Base-by-base conservation (phyloP, 225 moss, liverwort and hornwort genomes). In the Asterella californica region DNA sequence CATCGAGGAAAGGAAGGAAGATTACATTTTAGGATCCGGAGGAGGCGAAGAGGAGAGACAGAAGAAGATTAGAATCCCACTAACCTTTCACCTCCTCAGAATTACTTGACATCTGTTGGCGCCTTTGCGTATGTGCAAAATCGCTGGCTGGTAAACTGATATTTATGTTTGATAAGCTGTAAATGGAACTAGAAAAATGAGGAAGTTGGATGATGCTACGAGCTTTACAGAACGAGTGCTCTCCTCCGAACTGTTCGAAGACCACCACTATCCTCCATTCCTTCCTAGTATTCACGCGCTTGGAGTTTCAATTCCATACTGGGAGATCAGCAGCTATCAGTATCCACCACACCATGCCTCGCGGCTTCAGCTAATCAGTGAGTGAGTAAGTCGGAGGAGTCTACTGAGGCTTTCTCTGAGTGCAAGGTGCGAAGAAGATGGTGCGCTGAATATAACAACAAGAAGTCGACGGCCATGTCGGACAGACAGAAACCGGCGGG, bases 391-490 rank as follows among this genome's bases (percentile, higher is more conserved):
- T n/a, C 1, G 63, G 63, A 63, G 9, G 63, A 65, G 65, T 12
- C 22, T 22, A 57, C 57, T 57, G 57, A 24, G 2, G 19, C 17
- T 57, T 24, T 24, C 57, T 24, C 5, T 17, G 14, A 0, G 9
- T 5, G 0, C 32, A 65, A 57, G 2, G 52, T 65, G 10, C 4
- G 65, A 33, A 65, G 22, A 70, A 8, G 30, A 70, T 70, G 65
- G 65, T 30, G 69, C 24, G 69, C 42, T 38, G 38, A 70, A 38
- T 10, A 19, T 65, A 5, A 19, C 29, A 36, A 67, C 5, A 18
- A n/a, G 33, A 33, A 34, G 21, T 70, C 69, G 33, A 37, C 42
- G 38, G 69, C 69, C 69, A 70, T 70, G 69, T 70, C 69, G 42
- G 69, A 37, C 69, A 70, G 67, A 9, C 12, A 67, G 67, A 36